phyloP scores from a whole-genome alignment of 2,329 filamentous ascomycete genomes.

The Sporothrix humicola region DNA sequence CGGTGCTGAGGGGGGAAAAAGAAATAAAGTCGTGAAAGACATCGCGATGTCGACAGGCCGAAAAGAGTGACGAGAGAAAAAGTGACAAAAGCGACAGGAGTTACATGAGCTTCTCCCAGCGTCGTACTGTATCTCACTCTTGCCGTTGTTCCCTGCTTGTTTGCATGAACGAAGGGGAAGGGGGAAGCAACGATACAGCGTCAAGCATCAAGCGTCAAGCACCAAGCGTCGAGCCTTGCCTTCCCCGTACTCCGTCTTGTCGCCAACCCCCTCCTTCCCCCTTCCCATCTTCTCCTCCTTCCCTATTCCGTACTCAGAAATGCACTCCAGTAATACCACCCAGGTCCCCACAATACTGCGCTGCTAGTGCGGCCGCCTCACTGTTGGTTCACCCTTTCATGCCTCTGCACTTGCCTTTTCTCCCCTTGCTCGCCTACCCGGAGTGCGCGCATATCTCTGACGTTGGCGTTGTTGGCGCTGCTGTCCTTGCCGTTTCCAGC shows the following conservation, averaged over 20 bases:
- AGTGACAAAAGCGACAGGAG: too few species aligned
- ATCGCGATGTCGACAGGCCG: neutral
- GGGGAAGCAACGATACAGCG: neutral
- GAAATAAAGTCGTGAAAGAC: neutral
- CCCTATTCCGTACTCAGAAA: constrained; percentile 19
- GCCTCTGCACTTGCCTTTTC: neutral
- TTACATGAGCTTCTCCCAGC: neutral
- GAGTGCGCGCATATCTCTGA: constrained; percentile 17
- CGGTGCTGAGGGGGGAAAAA: neutral
- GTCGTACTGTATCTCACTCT: neutral
- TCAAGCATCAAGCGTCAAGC: neutral
- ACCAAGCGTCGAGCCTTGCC: constrained; percentile 1
- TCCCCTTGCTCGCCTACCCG: constrained; percentile 4
- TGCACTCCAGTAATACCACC: constrained; percentile 20
- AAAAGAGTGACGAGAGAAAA: too few species aligned
- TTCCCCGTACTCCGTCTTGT: constrained; percentile 20
- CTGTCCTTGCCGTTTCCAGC: constrained; percentile 22
- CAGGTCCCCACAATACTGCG: constrained; percentile 2
- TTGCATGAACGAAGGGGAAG: constrained; percentile 13
- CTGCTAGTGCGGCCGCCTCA: constrained; percentile 24
- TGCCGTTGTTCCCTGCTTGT: constrained; percentile 8
- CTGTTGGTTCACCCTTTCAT: neutral
- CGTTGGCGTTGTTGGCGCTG: constrained; percentile 25
- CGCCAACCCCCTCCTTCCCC: constrained; percentile 13
- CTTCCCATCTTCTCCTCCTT: neutral